Evolutionary conservation across 2,329 filamentous ascomycete genomes (phyloP).

Genomic region (Talaromyces atroroseus): DNA sequence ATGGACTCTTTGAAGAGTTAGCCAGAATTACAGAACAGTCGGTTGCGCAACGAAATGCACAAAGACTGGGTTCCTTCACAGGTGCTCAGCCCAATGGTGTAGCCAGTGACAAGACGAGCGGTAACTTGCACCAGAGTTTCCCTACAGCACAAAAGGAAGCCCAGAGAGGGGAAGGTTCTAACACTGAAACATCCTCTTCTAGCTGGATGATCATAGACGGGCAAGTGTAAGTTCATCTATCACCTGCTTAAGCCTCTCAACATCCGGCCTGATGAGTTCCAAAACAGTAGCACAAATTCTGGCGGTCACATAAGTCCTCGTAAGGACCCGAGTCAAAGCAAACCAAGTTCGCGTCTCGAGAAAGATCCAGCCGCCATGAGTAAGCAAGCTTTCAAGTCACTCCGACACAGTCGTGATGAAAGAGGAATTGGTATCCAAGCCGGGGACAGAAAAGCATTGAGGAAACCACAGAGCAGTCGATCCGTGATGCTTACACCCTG

Average conservation of each 20-base stretch:
- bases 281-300: not conserved
- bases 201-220: not conserved
- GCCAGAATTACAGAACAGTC: slow-evolving; percentile 14
- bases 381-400: not conserved
- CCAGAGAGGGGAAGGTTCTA: not conserved
- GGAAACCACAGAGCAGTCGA: not conserved
- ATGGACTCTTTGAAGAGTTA: slow-evolving; percentile 25
- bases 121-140: not conserved
- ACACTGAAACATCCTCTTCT: not conserved
- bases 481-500: slow-evolving; percentile 21
- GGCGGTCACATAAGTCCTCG: not conserved
- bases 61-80: not conserved
- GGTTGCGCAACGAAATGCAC: not conserved
- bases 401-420: not conserved
- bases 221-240: not conserved
- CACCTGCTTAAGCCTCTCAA: not conserved
- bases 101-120: not conserved
- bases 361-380: not conserved
- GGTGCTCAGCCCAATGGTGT: not conserved
- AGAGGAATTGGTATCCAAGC: not conserved
- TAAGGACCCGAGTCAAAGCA: not conserved
- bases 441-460: not conserved
- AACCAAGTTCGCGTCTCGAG: not conserved
- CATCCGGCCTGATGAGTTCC: not conserved
- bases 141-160: not conserved